These are phyloP conservation scores for Diaporthe vaccinii DNA, from an alignment of 2,329 filamentous ascomycete species.

Conservation along the genomic window DNA sequence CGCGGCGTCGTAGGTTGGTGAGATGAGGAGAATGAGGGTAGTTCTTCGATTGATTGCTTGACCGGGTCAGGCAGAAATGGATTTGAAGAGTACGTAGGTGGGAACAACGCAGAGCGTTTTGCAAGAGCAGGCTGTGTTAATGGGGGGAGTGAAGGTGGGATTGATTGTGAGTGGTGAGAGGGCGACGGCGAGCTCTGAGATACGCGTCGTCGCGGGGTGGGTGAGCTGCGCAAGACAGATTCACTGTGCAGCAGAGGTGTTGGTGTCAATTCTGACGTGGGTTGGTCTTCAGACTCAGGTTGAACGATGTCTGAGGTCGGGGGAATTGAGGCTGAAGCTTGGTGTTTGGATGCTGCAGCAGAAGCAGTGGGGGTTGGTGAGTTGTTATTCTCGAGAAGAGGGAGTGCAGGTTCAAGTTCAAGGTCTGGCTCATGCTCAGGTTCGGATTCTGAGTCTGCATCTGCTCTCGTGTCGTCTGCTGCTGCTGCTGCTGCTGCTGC, in stretches of 20 bases:
- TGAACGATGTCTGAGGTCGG: slow-evolving; percentile 25
- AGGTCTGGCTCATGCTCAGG: slow-evolving; percentile 10
- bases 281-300: slow-evolving; percentile 26
- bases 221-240: slow-evolving; percentile 27
- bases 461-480: slow-evolving; percentile 7
- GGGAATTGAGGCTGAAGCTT: slow-evolving; percentile 5
- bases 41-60: slow-evolving; percentile 39
- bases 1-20: slow-evolving; percentile 35
- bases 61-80: slow-evolving; percentile 37
- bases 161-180: slow-evolving; percentile 33
- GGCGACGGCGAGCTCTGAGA: slow-evolving; percentile 21
- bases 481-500: slow-evolving; percentile 11
- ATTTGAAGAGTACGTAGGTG: slow-evolving; percentile 28
- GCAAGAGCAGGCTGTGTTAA: slow-evolving; percentile 25
- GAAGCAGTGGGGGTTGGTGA: slow-evolving; percentile 18
- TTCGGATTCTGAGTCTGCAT: slow-evolving; percentile 17
- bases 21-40: slow-evolving; percentile 30
- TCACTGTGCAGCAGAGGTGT: slow-evolving; percentile 6
- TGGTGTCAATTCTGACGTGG: slow-evolving; percentile 15
- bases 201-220: slow-evolving; percentile 7
- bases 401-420: slow-evolving; percentile 18
- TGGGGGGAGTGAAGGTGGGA: slow-evolving; percentile 5
- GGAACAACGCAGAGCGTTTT: slow-evolving; percentile 22
- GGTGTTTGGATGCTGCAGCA: slow-evolving; percentile 16
- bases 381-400: background rate